Percentiles rank a stretch among this genome's conserved stretches.
These are phyloP conservation scores for Anthracocystis walkeri DNA, from an alignment of 1,284 basidiomycete species.

Conservation along the genomic window DNA sequence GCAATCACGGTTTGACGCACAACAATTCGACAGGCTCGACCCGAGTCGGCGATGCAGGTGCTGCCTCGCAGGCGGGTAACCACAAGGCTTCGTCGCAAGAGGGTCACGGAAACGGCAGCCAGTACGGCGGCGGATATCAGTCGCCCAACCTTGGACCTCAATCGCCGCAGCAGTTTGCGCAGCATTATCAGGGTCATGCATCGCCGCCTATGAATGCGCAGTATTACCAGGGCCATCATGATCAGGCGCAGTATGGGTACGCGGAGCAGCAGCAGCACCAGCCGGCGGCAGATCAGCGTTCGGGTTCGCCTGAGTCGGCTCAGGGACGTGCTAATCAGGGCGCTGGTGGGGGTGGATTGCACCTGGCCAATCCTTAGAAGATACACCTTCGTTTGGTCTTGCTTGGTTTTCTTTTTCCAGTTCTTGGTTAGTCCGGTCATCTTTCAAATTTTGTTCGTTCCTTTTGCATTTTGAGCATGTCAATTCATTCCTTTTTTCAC, in stretches of 20 bases:
- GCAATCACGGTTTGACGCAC: conserved; percentile 29
- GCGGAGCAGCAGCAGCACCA: conserved; percentile 8
- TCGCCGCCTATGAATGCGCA: conserved; percentile 31
- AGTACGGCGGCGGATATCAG: conserved; percentile 30
- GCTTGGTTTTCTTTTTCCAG: conserved; percentile 1
- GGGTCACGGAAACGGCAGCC: conserved; percentile 28
- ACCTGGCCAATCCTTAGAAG: conserved; percentile 45
- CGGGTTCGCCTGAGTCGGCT: conserved; percentile 33
- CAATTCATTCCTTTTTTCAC: background rate
- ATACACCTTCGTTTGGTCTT: too few relatives aligned
- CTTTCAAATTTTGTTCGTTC: background rate
- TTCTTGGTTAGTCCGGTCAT: background rate
- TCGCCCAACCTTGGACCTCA: conserved; percentile 27
- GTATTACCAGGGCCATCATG: conserved; percentile 29
- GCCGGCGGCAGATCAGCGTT: conserved; percentile 11
- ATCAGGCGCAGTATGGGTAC: conserved; percentile 16
- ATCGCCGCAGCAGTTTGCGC: conserved; percentile 36
- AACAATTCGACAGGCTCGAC: conserved; percentile 40
- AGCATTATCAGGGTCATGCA: conserved; percentile 36
- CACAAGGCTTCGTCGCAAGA: conserved; percentile 38
- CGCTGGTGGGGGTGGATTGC: conserved; percentile 22
- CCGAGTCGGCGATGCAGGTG: conserved; percentile 21
- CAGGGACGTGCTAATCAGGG: conserved; percentile 2
- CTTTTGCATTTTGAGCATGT: background rate
- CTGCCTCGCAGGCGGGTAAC: conserved; percentile 18